Percentiles rank a stretch among this genome's conserved stretches.
phyloP scores from a whole-genome alignment of 1,139 yeast species.

The Chernovozyma sophiae-reginae region DNA sequence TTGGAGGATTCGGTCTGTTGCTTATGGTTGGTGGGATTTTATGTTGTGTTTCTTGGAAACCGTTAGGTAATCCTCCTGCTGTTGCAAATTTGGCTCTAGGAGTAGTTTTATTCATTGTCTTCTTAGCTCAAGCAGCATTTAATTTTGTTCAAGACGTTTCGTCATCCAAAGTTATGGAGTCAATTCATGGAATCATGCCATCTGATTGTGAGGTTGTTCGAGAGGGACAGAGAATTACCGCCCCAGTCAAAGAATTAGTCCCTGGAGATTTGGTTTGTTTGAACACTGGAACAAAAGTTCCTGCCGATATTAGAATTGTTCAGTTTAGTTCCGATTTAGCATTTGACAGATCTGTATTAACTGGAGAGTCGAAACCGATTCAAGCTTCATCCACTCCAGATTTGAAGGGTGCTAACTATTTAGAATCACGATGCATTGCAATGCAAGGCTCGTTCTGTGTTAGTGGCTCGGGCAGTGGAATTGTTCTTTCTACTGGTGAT shows the following conservation, averaged over 20 bases:
- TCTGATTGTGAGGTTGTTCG: slow-evolving; percentile 24
- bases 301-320: slow-evolving; percentile 30
- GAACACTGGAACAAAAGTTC: slow-evolving; percentile 24
- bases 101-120: slow-evolving; percentile 39
- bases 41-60: slow-evolving; percentile 47
- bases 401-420: slow-evolving; percentile 29
- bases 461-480: slow-evolving; percentile 27
- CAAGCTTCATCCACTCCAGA: slow-evolving; percentile 18
- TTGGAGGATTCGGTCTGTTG: slow-evolving; percentile 50
- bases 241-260: slow-evolving; percentile 22
- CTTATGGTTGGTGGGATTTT: slow-evolving; percentile 44
- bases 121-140: slow-evolving; percentile 44
- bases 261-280: slow-evolving; percentile 30
- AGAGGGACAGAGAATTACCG: slow-evolving; percentile 13
- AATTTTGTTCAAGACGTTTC: slow-evolving; percentile 51
- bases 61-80: slow-evolving; percentile 49
- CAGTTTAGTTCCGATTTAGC: slow-evolving; percentile 23
- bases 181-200: slow-evolving; percentile 45
- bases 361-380: slow-evolving; percentile 32
- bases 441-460: slow-evolving; percentile 45
- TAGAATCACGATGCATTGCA: slow-evolving; percentile 40
- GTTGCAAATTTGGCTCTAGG: slow-evolving; percentile 45
- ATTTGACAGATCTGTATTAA: slow-evolving; percentile 32
- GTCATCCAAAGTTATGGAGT: slow-evolving; percentile 46
- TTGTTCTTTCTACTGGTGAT: slow-evolving; percentile 31